phyloP scores from a whole-genome alignment of 495 filamentous ascomycete species.

The Podospora bellae-mahoneyi region DNA sequence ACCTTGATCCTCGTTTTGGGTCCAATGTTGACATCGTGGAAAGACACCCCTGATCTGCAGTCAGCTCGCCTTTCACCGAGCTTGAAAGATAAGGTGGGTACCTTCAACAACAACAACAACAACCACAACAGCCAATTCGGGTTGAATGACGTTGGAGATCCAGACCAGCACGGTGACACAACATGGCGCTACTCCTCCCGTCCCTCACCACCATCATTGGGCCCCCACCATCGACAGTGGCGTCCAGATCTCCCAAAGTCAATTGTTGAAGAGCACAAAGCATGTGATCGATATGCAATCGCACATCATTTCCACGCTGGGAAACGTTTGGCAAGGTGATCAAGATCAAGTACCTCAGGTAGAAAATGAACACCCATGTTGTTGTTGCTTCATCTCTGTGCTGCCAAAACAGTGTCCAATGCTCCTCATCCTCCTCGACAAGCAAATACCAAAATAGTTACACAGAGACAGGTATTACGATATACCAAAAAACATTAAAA shows the following conservation, averaged over 20 bases:
- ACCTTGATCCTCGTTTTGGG: background rate
- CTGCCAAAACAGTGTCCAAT: background rate
- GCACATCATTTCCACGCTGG: background rate
- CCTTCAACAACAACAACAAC: background rate
- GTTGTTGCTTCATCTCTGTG: background rate
- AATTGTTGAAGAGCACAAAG: background rate
- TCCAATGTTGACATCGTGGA: background rate
- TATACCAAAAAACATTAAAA: conserved; percentile 5
- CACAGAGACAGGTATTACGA: background rate
- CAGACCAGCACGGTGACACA: background rate
- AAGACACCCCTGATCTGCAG: background rate
- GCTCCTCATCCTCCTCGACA: background rate
- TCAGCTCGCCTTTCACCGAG: background rate
- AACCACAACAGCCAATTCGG: background rate
- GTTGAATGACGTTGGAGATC: background rate
- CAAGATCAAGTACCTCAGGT: too few relatives aligned
- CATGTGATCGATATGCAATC: background rate
- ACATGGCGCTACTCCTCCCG: background rate
- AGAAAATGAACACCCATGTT: background rate
- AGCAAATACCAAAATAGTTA: background rate
- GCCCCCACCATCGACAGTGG: background rate
- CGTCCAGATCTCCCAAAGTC: background rate
- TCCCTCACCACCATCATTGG: background rate
- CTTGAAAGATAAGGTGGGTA: background rate
- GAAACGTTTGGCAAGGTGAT: background rate